phyloP scores from a whole-genome alignment of 345 rosid species.

The Reutealis trisperma region DNA sequence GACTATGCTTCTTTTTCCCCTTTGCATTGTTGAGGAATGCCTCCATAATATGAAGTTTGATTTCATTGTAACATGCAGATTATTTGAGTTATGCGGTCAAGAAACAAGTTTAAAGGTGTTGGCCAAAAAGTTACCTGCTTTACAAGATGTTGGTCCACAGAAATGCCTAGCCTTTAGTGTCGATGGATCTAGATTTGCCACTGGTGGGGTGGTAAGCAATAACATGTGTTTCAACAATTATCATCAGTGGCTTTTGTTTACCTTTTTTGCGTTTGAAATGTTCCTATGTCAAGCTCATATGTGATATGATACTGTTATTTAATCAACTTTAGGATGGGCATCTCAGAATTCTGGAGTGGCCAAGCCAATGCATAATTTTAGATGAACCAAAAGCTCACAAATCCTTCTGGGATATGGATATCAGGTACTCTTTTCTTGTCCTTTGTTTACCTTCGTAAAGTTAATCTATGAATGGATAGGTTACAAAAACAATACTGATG shows the following conservation, averaged over 20 bases:
- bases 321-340: constrained; percentile 68
- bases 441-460: neutral
- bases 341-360: constrained; percentile 91
- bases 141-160: constrained; percentile 66
- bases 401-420: constrained; percentile 81
- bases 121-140: constrained; percentile 61
- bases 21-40: neutral
- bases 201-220: constrained; percentile 82
- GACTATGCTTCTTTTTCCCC: neutral
- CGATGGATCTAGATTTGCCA: constrained; percentile 85
- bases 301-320: constrained; percentile 7
- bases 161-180: constrained; percentile 84
- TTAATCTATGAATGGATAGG: neutral
- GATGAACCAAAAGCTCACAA: constrained; percentile 87
- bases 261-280: neutral
- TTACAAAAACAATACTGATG: neutral
- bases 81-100: constrained; percentile 61
- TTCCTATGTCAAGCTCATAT: neutral
- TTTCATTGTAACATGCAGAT: constrained; percentile 46
- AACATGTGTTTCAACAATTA: neutral
- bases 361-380: constrained; percentile 58
- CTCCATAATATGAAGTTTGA: constrained; percentile 3
- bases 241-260: neutral
- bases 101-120: constrained; percentile 47
- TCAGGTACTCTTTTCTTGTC: constrained; percentile 50